Evolutionary conservation across 1,139 yeast genomes (phyloP), one percentile per base, ranked within the genome.

Genomic region (Lodderomyces orthopsilosis): DNA sequence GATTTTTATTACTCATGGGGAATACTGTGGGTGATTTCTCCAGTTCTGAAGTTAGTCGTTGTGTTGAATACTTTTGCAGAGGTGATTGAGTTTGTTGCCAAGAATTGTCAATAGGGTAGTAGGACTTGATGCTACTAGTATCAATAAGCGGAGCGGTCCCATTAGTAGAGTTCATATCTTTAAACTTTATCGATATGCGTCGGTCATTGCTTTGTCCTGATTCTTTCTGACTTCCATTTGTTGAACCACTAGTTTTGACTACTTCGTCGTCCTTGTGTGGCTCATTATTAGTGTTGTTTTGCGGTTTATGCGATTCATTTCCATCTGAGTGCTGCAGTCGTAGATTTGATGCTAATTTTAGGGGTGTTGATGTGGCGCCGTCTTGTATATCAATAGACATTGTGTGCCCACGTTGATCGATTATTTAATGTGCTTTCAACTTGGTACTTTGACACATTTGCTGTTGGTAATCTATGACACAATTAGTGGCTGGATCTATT

Each of bases 1-100:
- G 26, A 22, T 39, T 27, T 13, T 27, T 39, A 9, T 35, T 35
- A 23, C 15, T 21, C 37, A 34, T 21, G 26, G 24, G 37, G 12
- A n/a, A 21, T 15, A 12, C 26, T 17, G 37, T 5, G 8, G 37
- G 37, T 12, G 26, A n/a, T n/a, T 34, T 18, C n/a, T 30, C 10
- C 10, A 17, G 24, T 17, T 14, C 24, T 27, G 34, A 5, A 8
- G 23, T 8, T 3, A 23, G 38, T 17, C 32, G 14, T 15, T 37
- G 39, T 26, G 33, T 13, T 17, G 39, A 15, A 10, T 22, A n/a
- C 22, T 35, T 35, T 14, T 19, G 17, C 19, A 35, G 18, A 8
- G 26, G 37, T 14, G 37, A 21, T 6, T 30, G 34, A 21, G 9
- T 22, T 22, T 21, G 28, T 22, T 21, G 37, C 37, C 37, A 35